Evolutionary conservation across 441 rosid species (phyloP).

Genomic region (Pelargonium citronellum): DNA sequence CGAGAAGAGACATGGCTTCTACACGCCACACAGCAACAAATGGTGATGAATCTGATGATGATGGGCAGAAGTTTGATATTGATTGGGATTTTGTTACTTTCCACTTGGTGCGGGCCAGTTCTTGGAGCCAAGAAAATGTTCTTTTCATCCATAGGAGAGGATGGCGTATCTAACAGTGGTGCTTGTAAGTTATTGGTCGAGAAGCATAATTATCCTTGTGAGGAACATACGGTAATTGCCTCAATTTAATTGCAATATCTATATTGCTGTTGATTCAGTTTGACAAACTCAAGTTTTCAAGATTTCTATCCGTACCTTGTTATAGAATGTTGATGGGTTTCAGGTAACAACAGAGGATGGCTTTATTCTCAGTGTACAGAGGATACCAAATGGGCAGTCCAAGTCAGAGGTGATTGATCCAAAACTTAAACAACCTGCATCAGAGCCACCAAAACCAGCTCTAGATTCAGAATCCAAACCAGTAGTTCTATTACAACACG

Average conservation of each 20-base stretch:
- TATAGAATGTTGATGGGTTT: background rate
- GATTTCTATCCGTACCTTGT: background rate
- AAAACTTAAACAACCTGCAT: background rate
- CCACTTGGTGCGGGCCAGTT: background rate
- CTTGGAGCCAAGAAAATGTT: constrained; percentile 2
- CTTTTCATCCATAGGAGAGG: background rate
- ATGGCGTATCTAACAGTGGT: background rate
- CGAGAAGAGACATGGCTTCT: constrained; percentile 9
- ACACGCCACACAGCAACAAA: background rate
- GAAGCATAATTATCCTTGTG: constrained; percentile 5
- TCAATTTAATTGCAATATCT: background rate
- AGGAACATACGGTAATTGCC: constrained; percentile 6
- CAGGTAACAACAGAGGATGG: constrained; percentile 7
- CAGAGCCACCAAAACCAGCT: background rate
- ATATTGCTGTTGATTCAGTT: background rate
- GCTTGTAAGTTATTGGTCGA: constrained; percentile 5
- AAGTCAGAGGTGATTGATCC: background rate
- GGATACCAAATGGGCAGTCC: constrained; percentile 6
- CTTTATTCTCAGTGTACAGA: constrained; percentile 3
- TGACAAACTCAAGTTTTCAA: background rate
- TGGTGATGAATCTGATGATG: background rate
- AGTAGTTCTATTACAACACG: constrained; percentile 4
- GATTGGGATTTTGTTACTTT: background rate
- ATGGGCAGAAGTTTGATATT: background rate
- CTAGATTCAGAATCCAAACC: constrained; percentile 4